Evolutionary conservation across 169 alveolate species (phyloP).

Genomic region (Plasmodium relictum): DNA sequence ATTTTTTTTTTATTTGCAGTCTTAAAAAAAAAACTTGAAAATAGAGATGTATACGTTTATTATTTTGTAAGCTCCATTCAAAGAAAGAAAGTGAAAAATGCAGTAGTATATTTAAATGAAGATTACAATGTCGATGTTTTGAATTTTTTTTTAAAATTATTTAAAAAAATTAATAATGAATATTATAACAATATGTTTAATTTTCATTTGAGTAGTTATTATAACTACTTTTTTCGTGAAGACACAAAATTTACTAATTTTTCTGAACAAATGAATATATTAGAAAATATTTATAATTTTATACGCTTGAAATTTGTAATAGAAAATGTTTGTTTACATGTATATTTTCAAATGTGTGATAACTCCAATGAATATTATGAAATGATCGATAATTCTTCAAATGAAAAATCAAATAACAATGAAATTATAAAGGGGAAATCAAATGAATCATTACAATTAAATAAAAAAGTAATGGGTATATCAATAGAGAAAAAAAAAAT

Average conservation of each 20-base stretch:
- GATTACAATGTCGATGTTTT: constrained; percentile 50
- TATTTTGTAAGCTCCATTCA: constrained; percentile 18
- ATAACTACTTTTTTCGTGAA: constrained; percentile 41
- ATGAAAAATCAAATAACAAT: constrained; percentile 17
- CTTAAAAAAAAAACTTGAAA: constrained; percentile 36
- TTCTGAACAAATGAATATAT: constrained; percentile 59
- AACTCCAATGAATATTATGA: constrained; percentile 21
- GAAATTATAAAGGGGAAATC: constrained; percentile 33
- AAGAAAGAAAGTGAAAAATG: constrained; percentile 61
- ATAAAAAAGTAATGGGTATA: constrained; percentile 20
- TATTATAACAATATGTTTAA: constrained; percentile 37
- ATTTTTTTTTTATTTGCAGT: constrained; percentile 10
- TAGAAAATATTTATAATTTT: constrained; percentile 48
- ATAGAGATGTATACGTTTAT: constrained; percentile 39
- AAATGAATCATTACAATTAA: constrained; percentile 30
- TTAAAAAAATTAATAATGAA: constrained; percentile 70
- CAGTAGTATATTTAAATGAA: constrained; percentile 41
- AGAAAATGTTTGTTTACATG: constrained; percentile 53
- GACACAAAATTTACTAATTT: constrained; percentile 45
- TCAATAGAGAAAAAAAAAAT: constrained; percentile 33
- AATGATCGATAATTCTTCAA: constrained; percentile 9
- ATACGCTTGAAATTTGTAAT: constrained; percentile 47
- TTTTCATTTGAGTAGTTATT: constrained; percentile 43
- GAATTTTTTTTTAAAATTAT: constrained; percentile 66
- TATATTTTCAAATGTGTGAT: constrained; percentile 38